These are phyloP conservation scores for Microascus cirrosus DNA, from an alignment of 2,329 filamentous ascomycete genomes.

Conservation along the genomic window DNA sequence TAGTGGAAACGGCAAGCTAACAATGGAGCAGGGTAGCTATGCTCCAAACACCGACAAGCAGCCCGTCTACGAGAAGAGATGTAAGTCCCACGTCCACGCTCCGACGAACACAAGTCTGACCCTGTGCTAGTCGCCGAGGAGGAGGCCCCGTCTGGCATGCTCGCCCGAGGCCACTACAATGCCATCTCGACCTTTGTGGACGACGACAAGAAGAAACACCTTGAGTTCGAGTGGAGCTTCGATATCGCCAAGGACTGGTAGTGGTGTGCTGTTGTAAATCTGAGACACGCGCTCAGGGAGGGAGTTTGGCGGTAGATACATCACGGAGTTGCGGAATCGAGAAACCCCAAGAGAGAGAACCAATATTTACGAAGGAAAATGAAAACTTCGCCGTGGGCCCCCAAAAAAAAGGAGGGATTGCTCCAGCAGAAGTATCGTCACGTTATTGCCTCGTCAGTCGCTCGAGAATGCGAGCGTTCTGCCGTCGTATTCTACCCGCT, in stretches of 20 bases:
- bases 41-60: conserved; percentile 86
- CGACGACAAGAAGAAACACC: conserved; percentile 83
- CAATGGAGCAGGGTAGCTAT: conserved; percentile 62
- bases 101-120: background rate
- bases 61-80: conserved; percentile 79
- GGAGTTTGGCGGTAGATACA: background rate
- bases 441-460: background rate
- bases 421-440: background rate
- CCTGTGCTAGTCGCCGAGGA: conserved; percentile 64
- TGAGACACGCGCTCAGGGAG: background rate
- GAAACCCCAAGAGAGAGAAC: too few species aligned
- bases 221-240: conserved; percentile 92
- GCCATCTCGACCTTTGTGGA: conserved; percentile 86
- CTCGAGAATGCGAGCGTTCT: background rate
- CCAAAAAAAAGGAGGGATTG: background rate
- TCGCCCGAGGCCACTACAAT: conserved; percentile 82
- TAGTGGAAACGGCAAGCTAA: background rate
- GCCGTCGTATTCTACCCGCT: background rate
- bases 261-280: conserved; percentile 5
- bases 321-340: background rate
- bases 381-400: background rate
- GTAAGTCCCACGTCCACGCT: conserved; percentile 40
- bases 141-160: conserved; percentile 83
- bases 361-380: background rate
- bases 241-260: conserved; percentile 97